Conservation (phyloP, 2,329 filamentous ascomycete genomes). For the Pseudopyrenochaeta lycopersici region DNA sequence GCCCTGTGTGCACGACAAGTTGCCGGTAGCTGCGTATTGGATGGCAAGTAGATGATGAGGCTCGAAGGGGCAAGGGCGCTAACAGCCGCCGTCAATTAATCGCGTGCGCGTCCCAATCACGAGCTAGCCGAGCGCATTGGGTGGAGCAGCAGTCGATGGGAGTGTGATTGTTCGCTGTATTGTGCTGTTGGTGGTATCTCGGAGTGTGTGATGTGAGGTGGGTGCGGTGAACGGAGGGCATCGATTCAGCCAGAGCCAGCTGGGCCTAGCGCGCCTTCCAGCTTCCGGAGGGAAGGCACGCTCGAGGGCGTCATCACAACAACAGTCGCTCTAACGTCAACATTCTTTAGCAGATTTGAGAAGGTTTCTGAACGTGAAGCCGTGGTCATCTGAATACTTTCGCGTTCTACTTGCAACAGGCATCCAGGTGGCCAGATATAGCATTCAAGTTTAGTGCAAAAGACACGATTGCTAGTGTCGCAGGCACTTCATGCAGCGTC, state of each 20-base stretch:
- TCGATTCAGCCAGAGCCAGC: conserved; percentile 22
- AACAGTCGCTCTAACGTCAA: background rate
- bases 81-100: conserved; percentile 36
- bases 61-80: conserved; percentile 39
- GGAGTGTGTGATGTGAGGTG: conserved; percentile 23
- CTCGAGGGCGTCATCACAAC: conserved; percentile 10
- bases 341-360: no score
- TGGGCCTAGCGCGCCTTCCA: conserved; percentile 31
- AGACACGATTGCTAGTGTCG: background rate
- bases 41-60: conserved; percentile 25
- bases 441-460: no score
- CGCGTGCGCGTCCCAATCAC: conserved; percentile 36
- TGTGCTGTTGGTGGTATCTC: conserved; percentile 14
- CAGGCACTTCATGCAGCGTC: background rate
- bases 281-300: conserved; percentile 12
- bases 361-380: no score
- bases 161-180: conserved; percentile 17
- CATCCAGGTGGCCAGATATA: no score
- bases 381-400: no score
- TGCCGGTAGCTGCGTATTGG: conserved; percentile 45
- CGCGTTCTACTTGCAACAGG: no score
- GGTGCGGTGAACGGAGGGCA: conserved; percentile 24
- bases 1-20: conserved; percentile 56
- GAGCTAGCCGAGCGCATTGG: conserved; percentile 36
- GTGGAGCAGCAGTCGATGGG: conserved; percentile 17